A percentile compares a stretch with the other conserved stretches of the same genome.
Evolutionary conservation across 78 protist species (phyloP).

Genomic region (Bigelowiella natans): DNA sequence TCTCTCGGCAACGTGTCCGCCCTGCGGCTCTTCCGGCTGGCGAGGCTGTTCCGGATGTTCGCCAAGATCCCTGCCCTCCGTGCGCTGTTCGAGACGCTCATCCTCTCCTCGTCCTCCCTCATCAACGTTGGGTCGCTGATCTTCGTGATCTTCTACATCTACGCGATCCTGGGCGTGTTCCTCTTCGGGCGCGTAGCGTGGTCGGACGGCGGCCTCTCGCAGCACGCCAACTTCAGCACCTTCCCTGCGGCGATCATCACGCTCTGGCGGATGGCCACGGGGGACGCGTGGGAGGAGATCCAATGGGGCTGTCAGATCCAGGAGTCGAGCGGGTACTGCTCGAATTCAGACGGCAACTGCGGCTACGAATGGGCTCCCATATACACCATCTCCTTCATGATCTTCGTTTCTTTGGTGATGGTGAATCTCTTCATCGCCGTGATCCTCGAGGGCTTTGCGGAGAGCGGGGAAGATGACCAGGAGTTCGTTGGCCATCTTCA

Average conservation of each 20-base stretch:
- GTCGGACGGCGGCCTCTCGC: background rate
- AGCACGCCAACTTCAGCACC: background rate
- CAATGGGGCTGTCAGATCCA: background rate
- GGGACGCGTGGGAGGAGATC: slow-evolving; percentile 14
- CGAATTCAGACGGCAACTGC: background rate
- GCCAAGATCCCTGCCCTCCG: background rate
- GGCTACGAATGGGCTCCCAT: background rate
- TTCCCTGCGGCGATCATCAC: background rate
- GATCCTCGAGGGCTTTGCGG: slow-evolving; percentile 19
- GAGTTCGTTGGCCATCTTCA: background rate
- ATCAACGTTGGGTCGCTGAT: slow-evolving; percentile 2
- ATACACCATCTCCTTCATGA: slow-evolving; percentile 4
- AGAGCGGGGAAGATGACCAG: background rate
- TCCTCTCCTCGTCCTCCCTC: slow-evolving; percentile 1
- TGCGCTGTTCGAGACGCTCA: slow-evolving; percentile 4
- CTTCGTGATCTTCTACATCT: slow-evolving; percentile 7
- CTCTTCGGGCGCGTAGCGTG: background rate
- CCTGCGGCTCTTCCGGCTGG: slow-evolving; percentile 2
- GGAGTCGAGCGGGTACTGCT: background rate
- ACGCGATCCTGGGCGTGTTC: slow-evolving; percentile 3
- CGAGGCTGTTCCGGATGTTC: background rate
- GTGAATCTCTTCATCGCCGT: slow-evolving; percentile 24
- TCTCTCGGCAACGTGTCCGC: background rate
- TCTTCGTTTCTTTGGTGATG: background rate
- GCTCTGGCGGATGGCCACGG: background rate